A percentile compares a stretch with the other conserved stretches of the same genome.
phyloP scores from a whole-genome alignment of 768 basidiomycete species.

The Termitomyces sp. region DNA sequence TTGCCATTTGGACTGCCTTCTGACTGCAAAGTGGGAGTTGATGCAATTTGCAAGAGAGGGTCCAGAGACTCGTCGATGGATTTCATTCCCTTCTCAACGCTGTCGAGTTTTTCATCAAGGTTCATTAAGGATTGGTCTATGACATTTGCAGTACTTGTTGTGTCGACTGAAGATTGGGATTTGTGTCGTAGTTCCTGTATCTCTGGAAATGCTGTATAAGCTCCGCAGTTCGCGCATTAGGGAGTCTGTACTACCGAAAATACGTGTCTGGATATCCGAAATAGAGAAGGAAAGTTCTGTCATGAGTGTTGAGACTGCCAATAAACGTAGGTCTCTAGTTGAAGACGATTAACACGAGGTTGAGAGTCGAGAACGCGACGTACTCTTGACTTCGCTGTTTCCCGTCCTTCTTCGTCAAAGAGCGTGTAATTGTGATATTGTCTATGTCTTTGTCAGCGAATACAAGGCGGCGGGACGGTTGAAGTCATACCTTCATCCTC shows the following conservation, averaged over 20 bases:
- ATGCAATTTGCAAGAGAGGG: slow-evolving; percentile 44
- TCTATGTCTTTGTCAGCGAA: slow-evolving; percentile 35
- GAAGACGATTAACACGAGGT: slow-evolving; percentile 1
- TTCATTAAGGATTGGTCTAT: slow-evolving; percentile 80
- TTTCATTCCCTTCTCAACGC: slow-evolving; percentile 67
- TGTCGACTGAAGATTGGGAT: slow-evolving; percentile 58
- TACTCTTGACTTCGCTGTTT: slow-evolving; percentile 66
- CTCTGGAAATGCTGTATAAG: slow-evolving; percentile 39
- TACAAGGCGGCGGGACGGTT: slow-evolving; percentile 6
- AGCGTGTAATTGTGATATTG: slow-evolving; percentile 63
- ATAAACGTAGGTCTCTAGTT: slow-evolving; percentile 63
- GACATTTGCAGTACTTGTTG: slow-evolving; percentile 52
- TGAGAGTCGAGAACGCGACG: slow-evolving; percentile 27
- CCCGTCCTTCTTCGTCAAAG: slow-evolving; percentile 38
- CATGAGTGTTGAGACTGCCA: slow-evolving; percentile 80
- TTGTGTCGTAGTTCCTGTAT: slow-evolving; percentile 92
- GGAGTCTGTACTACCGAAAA: slow-evolving; percentile 55
- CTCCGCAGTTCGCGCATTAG: background rate
- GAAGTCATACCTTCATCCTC: slow-evolving; percentile 58
- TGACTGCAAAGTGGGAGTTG: slow-evolving; percentile 42
- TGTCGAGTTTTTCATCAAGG: slow-evolving; percentile 74
- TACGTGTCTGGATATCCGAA: slow-evolving; percentile 87
- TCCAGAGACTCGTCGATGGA: slow-evolving; percentile 59
- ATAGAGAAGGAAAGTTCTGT: slow-evolving; percentile 84
- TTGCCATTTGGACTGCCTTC: slow-evolving; percentile 33